Evolutionary conservation across 2,329 filamentous ascomycete species (phyloP), one percentile per base, ranked within the genome.

Genomic region (Aspergillus awamori): DNA sequence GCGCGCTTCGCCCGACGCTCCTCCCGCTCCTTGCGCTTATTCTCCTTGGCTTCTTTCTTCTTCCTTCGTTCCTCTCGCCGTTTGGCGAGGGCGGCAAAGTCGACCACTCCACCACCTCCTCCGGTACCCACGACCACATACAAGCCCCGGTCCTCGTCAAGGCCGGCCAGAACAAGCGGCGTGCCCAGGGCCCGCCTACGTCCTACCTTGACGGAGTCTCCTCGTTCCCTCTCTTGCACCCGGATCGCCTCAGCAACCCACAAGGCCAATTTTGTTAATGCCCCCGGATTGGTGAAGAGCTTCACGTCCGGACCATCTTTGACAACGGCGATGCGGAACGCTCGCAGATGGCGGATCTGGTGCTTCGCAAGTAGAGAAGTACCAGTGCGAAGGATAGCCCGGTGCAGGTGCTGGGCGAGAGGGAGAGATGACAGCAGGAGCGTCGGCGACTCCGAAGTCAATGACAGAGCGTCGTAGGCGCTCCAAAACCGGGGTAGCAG

Each of bases 91-190:
- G 87, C 85, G 39, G 87, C 86, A 68, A 90, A 80, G 45, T 83
- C 84, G 3, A 84, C 88, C 0, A 90, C 90, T 1, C 90, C 90
- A 4, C 91, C 91, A 2, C 93, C 93, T 4, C 93, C 92, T 1
- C 93, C 94, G 0, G 94, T 93, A 33, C 95, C 95, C 1, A 99
- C 94, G 3, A 99, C 91, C 1, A 97, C 85, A 73, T 97, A 99
- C 0, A 97, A 87, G 1, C 92, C 91, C 39, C 93, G 83, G 60
- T 86, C 88, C 76, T 98, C 94, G 69, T 98, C 93, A 15, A 98
- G 81, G 8, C 92, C 91, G 1, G 93, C 95, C 51, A 97, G 89
- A 0, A 99, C 95, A 3, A 99, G 84, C 4, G 95, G 94, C 2
- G 90, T 93, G 30, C 91, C 90, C 2, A 76, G 69, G 30, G 75